These are phyloP conservation scores for Pholiota adiposa DNA, from an alignment of 1,284 basidiomycete genomes.

Conservation along the genomic window DNA sequence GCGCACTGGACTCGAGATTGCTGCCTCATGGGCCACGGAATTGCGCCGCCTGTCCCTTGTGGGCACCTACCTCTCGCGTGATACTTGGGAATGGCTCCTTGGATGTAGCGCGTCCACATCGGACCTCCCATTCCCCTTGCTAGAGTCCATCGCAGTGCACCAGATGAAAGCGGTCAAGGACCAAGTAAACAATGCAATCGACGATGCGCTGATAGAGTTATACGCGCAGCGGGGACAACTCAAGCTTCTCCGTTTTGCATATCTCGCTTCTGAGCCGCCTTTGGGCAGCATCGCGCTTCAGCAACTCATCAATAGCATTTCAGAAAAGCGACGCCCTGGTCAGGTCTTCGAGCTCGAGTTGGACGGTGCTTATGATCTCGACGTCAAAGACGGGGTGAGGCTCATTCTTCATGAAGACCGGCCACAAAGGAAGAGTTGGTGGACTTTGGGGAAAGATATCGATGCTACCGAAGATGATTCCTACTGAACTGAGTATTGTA, in stretches of 20 bases:
- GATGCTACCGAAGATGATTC: constrained; percentile 1
- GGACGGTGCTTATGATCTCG: background rate
- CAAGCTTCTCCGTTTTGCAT: background rate
- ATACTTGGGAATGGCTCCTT: constrained; percentile 1
- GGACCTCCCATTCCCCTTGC: background rate
- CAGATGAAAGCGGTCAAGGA: background rate
- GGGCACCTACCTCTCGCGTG: background rate
- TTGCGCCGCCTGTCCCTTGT: constrained; percentile 1
- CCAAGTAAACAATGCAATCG: background rate
- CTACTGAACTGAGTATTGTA: too few species aligned
- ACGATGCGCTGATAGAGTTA: background rate
- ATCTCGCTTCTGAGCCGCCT: background rate
- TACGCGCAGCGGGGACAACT: background rate
- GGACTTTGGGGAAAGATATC: background rate
- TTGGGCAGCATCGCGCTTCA: background rate
- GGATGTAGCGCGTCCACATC: background rate
- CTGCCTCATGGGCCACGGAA: background rate
- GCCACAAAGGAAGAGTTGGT: background rate
- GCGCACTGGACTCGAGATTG: background rate
- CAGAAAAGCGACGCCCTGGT: background rate
- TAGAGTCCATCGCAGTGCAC: constrained; percentile 1
- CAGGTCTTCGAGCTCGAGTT: background rate
- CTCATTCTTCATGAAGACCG: background rate
- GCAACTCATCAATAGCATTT: background rate
- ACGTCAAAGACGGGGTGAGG: background rate